phyloP scores from a whole-genome alignment of 768 basidiomycete genomes.

The Phaeotremella skinneri region DNA sequence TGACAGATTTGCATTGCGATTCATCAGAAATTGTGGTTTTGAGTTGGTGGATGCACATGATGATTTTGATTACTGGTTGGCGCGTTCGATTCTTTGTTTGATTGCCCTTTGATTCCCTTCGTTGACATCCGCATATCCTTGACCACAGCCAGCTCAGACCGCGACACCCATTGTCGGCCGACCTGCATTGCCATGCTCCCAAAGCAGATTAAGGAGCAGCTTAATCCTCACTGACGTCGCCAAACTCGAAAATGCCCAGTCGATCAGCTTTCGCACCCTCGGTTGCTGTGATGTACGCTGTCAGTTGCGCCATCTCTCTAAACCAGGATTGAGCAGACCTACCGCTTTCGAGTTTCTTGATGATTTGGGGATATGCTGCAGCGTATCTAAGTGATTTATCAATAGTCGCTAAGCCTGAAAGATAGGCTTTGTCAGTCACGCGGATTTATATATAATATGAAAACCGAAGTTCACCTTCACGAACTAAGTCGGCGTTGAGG shows the following conservation, averaged over 20 bases:
- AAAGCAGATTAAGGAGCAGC: neutral
- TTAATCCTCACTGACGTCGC: conserved; percentile 17
- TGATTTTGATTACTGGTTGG: no score
- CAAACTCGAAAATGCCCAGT: conserved; percentile 51
- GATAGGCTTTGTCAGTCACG: neutral
- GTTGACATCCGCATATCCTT: no score
- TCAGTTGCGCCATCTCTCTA: conserved; percentile 3
- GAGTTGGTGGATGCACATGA: no score
- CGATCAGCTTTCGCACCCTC: conserved; percentile 50
- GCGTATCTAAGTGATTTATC: conserved; percentile 48
- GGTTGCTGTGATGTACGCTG: conserved; percentile 26
- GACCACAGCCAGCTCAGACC: no score
- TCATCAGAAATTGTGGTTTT: no score
- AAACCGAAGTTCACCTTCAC: conserved; percentile 62
- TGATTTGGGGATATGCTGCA: conserved; percentile 45
- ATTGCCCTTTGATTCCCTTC: no score
- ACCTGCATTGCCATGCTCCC: neutral
- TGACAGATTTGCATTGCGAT: no score
- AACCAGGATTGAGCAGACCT: conserved; percentile 7
- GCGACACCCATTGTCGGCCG: no score
- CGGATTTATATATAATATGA: neutral
- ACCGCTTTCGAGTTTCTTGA: conserved; percentile 46
- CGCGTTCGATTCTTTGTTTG: no score
- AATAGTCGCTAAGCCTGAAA: conserved; percentile 45
- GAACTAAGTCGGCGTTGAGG: conserved; percentile 83